Evolutionary conservation across 2,329 filamentous ascomycete genomes (phyloP).

Genomic region (Apiospora pterosperma): DNA sequence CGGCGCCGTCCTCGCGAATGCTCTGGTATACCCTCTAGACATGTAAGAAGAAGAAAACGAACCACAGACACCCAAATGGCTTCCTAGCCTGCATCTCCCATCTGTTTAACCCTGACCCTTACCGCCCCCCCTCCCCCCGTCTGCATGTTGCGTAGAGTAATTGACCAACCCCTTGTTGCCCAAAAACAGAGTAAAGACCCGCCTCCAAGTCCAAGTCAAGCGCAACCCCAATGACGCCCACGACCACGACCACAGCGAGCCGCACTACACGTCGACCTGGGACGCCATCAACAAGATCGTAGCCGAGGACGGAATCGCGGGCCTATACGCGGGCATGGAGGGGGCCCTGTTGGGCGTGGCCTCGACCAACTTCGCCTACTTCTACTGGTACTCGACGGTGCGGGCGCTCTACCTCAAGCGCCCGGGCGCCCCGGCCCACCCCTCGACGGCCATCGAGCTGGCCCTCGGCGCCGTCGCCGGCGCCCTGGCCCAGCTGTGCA

Average conservation of each 20-base stretch:
- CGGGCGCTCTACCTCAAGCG: conserved; percentile 73
- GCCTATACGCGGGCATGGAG: conserved; percentile 85
- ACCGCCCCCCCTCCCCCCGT: background rate
- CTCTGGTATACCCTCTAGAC: conserved; percentile 92
- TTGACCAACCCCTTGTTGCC: background rate
- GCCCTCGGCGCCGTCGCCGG: conserved; percentile 83
- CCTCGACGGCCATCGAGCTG: conserved; percentile 79
- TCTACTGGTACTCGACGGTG: conserved; percentile 96
- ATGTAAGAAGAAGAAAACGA: conserved; percentile 60
- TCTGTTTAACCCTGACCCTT: no score
- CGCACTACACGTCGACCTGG: conserved; percentile 82
- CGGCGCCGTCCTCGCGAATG: conserved; percentile 91
- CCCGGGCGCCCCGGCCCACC: conserved; percentile 25
- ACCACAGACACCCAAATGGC: background rate
- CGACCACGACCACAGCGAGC: conserved; percentile 36
- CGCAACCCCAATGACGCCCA: conserved; percentile 42
- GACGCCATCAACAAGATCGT: conserved; percentile 86
- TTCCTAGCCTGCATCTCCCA: background rate
- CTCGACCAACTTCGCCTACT: conserved; percentile 98
- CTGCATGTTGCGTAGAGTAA: no score
- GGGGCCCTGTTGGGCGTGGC: conserved; percentile 88
- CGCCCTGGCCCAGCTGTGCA: conserved; percentile 90
- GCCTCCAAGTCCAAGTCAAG: conserved; percentile 91
- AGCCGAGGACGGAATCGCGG: conserved; percentile 72
- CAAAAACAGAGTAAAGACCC: conserved; percentile 78